phyloP scores from a whole-genome alignment of 75 land plant species.

The Azolla pinnata region DNA sequence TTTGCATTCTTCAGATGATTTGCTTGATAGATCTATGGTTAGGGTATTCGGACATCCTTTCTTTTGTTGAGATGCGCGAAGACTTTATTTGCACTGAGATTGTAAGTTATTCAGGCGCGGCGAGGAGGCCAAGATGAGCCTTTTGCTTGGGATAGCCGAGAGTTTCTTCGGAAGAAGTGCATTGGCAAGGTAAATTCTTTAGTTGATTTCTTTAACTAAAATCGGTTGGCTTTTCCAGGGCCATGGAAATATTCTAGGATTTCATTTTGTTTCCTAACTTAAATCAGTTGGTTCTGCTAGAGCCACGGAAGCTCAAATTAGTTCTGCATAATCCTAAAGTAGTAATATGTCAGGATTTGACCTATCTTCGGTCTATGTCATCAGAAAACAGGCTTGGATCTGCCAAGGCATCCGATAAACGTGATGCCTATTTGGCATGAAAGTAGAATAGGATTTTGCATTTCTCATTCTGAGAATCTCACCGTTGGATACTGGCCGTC shows the following conservation, averaged over 20 bases:
- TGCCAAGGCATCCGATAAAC: no score
- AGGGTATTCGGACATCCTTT: background rate
- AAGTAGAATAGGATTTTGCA: no score
- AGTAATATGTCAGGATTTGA: no score
- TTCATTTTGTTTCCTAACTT: background rate
- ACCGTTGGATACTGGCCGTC: no score
- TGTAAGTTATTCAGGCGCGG: slow-evolving; percentile 53
- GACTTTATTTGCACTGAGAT: background rate
- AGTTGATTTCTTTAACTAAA: background rate
- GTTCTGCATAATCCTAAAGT: no score
- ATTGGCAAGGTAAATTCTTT: slow-evolving; percentile 99
- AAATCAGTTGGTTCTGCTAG: no score
- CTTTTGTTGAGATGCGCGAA: background rate
- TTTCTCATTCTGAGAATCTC: no score
- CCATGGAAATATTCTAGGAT: background rate
- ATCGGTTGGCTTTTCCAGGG: background rate
- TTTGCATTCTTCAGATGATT: no score
- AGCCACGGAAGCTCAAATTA: no score
- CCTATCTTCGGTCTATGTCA: no score
- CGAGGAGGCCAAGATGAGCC: slow-evolving; percentile 90
- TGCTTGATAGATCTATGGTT: background rate
- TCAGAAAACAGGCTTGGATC: no score
- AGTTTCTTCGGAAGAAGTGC: slow-evolving; percentile 78
- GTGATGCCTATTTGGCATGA: no score
- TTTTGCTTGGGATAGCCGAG: slow-evolving; percentile 96